Base-by-base conservation (phyloP, 768 basidiomycete genomes). In the Macrolepiota fuliginosa region DNA sequence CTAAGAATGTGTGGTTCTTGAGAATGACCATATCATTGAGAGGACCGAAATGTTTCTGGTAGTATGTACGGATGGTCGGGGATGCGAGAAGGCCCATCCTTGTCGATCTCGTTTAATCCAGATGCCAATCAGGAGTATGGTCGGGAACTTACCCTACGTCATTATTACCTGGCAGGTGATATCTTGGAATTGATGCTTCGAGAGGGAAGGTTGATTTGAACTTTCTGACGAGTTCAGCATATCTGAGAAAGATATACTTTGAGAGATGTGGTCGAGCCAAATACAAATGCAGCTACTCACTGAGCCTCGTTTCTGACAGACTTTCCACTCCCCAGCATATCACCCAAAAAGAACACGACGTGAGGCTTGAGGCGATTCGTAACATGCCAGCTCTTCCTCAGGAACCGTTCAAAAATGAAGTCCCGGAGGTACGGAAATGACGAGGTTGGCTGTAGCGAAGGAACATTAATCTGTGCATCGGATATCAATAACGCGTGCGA, bases 111-210 rank as follows among this genome's bases (percentile, higher is more conserved):
- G 57, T 52, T 35, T 54, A 27, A 50, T 29, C 9, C 2, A 42
- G 51, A 27, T 25, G 32, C 60, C 35, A 49, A 27, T 27, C 19
- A 27, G 19, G 24, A 27, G 24, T 6, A 22, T 54, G 39, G 27
- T 47, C 46, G 2, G 9, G 27, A 32, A 73, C 83, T 24, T 51
- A 88, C 82, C 86, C 86, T 49, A 94, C 80, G 66, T 94, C 92
- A 65, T 87, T 88, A 65, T 94, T 94, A n/a, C 92, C 92, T 6
- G 90, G 87, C 45, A 92, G 77, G 67, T 83, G 86, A 73, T 86
- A 81, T 56, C 80, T 77, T 0, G 76, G 68, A 15, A 77, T 70
- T 2, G 74, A 73, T 13, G 74, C 59, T 19, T 81, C 71, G 1
- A 76, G 66, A 17, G 76, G 70, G 67, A 92, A 92, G 32, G 87